Conservation (phyloP, 2,329 filamentous ascomycete species). For the Aureobasidium melanogenum region DNA sequence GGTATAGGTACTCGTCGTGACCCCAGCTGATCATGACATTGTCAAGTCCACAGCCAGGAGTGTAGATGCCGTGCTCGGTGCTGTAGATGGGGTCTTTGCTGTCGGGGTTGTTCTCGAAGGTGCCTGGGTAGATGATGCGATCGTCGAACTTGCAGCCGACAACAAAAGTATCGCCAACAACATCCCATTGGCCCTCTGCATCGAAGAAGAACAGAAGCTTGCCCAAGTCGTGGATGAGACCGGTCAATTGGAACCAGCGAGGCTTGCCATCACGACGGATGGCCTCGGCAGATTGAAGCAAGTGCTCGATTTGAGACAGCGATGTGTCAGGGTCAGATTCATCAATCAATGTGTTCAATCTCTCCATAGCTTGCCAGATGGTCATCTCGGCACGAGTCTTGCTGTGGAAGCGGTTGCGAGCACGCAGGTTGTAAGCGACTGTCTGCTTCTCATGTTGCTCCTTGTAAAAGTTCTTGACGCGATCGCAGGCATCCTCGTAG, state of each 20-base stretch:
- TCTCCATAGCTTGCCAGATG: slow-evolving; percentile 87
- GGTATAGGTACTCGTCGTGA: slow-evolving; percentile 81
- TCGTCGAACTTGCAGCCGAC: slow-evolving; percentile 68
- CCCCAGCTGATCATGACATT: slow-evolving; percentile 89
- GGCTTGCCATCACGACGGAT: slow-evolving; percentile 79
- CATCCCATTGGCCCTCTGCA: slow-evolving; percentile 85
- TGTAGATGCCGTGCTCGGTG: slow-evolving; percentile 72
- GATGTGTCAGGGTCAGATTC: slow-evolving; percentile 85
- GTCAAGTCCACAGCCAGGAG: slow-evolving; percentile 68
- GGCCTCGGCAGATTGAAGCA: slow-evolving; percentile 81
- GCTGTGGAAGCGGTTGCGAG: slow-evolving; percentile 61
- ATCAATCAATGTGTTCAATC: slow-evolving; percentile 83
- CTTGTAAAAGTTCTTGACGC: slow-evolving; percentile 79
- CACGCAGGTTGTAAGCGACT: slow-evolving; percentile 74
- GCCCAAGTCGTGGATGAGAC: slow-evolving; percentile 70
- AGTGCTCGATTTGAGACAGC: slow-evolving; percentile 80
- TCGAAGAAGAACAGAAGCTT: slow-evolving; percentile 75
- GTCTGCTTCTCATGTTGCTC: slow-evolving; percentile 65
- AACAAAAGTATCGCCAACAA: slow-evolving; percentile 79
- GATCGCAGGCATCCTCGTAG: slow-evolving; percentile 73
- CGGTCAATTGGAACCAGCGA: slow-evolving; percentile 71
- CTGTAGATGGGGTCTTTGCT: slow-evolving; percentile 60
- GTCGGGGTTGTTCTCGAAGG: slow-evolving; percentile 72
- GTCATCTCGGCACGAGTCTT: slow-evolving; percentile 67
- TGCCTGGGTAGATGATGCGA: slow-evolving; percentile 71